Evolutionary conservation across 371 early-diverging fungal genomes (phyloP).

Genomic region (Rhizomucor pusillus): DNA sequence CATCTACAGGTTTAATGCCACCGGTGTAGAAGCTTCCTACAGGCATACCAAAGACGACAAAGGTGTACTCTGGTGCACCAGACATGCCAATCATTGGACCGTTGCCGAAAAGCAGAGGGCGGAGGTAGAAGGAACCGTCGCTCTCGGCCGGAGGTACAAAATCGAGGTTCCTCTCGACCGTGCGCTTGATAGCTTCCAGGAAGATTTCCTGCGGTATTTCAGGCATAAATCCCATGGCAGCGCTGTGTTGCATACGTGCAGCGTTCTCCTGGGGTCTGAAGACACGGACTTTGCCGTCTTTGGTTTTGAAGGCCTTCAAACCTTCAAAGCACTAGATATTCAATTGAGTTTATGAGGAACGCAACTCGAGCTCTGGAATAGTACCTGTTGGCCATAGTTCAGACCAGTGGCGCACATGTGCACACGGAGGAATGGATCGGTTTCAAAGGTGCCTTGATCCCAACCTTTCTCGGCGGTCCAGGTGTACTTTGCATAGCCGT

Average conservation of each 20-base stretch:
- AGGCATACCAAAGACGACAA: slow-evolving; percentile 71
- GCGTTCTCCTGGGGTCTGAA: slow-evolving; percentile 78
- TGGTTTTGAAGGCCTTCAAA: slow-evolving; percentile 77
- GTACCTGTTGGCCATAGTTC: slow-evolving; percentile 75
- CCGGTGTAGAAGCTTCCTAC: slow-evolving; percentile 69
- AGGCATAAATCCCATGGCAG: slow-evolving; percentile 61
- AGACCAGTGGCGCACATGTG: slow-evolving; percentile 61
- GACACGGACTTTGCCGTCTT: slow-evolving; percentile 69
- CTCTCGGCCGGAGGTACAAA: slow-evolving; percentile 71
- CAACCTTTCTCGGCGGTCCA: slow-evolving; percentile 61
- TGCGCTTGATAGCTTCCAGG: slow-evolving; percentile 58
- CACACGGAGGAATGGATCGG: slow-evolving; percentile 44
- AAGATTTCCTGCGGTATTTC: slow-evolving; percentile 65
- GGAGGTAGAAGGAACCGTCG: slow-evolving; percentile 65
- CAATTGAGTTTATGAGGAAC: neutral
- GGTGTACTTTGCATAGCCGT: slow-evolving; percentile 63
- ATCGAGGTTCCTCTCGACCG: slow-evolving; percentile 65
- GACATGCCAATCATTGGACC: slow-evolving; percentile 69
- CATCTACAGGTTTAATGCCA: slow-evolving; percentile 73
- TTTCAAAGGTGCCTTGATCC: slow-evolving; percentile 61
- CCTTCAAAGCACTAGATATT: slow-evolving; percentile 69
- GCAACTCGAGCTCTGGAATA: neutral
- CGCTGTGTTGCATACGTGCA: slow-evolving; percentile 61
- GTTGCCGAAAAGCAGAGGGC: slow-evolving; percentile 72
- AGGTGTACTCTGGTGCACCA: slow-evolving; percentile 69